Percentiles rank a stretch among this genome's conserved stretches.
These are phyloP conservation scores for Rubia yunnanensis DNA, from an alignment of 257 asterid genomes.

Conservation along the genomic window DNA sequence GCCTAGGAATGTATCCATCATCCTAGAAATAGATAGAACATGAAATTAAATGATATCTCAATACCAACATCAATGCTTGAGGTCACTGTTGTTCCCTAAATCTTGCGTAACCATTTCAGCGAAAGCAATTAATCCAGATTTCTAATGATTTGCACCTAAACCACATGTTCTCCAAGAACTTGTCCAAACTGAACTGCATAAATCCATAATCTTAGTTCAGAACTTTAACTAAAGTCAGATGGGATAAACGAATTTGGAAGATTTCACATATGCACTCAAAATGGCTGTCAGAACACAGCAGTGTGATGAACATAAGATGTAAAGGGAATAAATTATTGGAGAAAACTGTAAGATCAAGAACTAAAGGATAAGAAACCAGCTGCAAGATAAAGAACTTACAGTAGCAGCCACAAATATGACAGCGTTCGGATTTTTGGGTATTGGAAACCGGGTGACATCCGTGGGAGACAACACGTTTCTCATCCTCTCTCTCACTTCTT, in stretches of 20 bases:
- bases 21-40: slow-evolving; percentile 34
- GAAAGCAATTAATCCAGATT: not conserved
- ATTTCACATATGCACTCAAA: not conserved
- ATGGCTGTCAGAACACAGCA: not conserved
- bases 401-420: slow-evolving; percentile 90
- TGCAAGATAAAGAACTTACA: slow-evolving; percentile 39
- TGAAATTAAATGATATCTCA: not conserved
- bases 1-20: slow-evolving; percentile 90
- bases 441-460: slow-evolving; percentile 87
- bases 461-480: slow-evolving; percentile 80
- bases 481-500: slow-evolving; percentile 87
- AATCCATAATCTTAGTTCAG: not conserved
- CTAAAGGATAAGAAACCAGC: not conserved
- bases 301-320: not conserved
- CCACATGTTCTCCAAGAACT: not conserved
- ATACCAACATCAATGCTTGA: not conserved
- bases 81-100: not conserved
- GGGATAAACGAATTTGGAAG: not conserved
- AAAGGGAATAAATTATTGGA: not conserved
- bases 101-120: not conserved
- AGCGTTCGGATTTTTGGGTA: slow-evolving; percentile 77
- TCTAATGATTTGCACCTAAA: not conserved
- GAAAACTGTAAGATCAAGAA: not conserved
- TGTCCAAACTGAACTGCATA: not conserved
- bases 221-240: not conserved